Evolutionary conservation across 1,284 basidiomycete genomes (phyloP), one percentile per base, ranked within the genome.

Genomic region (Hemileia vastatrix): DNA sequence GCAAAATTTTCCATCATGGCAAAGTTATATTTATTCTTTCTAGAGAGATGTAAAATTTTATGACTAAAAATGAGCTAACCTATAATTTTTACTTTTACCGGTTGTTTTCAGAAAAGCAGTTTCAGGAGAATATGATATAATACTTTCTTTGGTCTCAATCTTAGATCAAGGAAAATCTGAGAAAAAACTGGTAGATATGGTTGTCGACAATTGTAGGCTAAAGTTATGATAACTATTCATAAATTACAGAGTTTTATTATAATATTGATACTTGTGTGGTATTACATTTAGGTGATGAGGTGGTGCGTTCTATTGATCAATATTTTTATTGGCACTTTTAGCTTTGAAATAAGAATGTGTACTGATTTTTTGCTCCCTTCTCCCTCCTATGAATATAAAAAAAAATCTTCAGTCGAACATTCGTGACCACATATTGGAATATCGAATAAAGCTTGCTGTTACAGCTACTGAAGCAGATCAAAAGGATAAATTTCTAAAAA

Each of bases 341-440:
- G n/a, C n/a, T n/a, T n/a, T n/a, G n/a, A n/a, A n/a, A n/a, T n/a
- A n/a, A n/a, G n/a, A n/a, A n/a, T n/a, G n/a, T n/a, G n/a, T n/a
- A n/a, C n/a, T n/a, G n/a, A n/a, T n/a, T n/a, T n/a, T n/a, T n/a
- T n/a, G n/a, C n/a, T n/a, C n/a, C n/a, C n/a, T n/a, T n/a, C n/a
- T n/a, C n/a, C n/a, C n/a, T n/a, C n/a, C n/a, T n/a, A n/a, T n/a
- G n/a, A n/a, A n/a, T n/a, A n/a, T n/a, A n/a, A n/a, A n/a, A n/a
- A n/a, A 84, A 66, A 90, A 93, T 73, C 88, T 90, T 65, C 88
- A 95, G 23, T 84, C 86, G 43, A 93, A 96, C 72, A 77, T 97
- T 3, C 83, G 92, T 57, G 92, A 96, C 77, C 87, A 88, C 66
- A 87, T 96, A 52, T 79, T 96, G 33, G 82, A 83, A 31, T 81